These are phyloP conservation scores for Hypoxylon sp. DNA, from an alignment of 2,329 filamentous ascomycete genomes.

Conservation along the genomic window DNA sequence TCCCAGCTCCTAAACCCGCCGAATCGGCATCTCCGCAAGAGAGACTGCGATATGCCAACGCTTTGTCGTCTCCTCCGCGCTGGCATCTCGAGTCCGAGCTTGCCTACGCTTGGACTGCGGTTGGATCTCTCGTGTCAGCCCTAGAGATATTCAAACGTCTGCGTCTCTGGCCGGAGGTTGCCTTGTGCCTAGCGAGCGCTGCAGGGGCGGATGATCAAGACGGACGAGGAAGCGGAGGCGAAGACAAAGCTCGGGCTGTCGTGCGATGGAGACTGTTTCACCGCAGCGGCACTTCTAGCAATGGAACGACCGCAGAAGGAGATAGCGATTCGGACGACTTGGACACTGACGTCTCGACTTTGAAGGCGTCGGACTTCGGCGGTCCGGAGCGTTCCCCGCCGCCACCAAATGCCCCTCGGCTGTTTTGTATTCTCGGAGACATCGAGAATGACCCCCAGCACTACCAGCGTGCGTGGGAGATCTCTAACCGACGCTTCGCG, in stretches of 20 bases:
- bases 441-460: slow-evolving; percentile 76
- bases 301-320: slow-evolving; percentile 41
- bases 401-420: slow-evolving; percentile 81
- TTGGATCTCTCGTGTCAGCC: slow-evolving; percentile 87
- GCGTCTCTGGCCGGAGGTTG: slow-evolving; percentile 93
- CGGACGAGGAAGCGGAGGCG: slow-evolving; percentile 64
- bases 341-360: slow-evolving; percentile 63
- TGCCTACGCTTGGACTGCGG: slow-evolving; percentile 87
- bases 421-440: slow-evolving; percentile 94
- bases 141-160: slow-evolving; percentile 95
- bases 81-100: slow-evolving; percentile 97
- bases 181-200: slow-evolving; percentile 79
- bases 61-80: slow-evolving; percentile 81
- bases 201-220: slow-evolving; percentile 65
- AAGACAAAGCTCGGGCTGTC: slow-evolving; percentile 81
- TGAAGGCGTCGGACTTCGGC: slow-evolving; percentile 60
- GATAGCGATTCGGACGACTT: slow-evolving; percentile 58
- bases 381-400: slow-evolving; percentile 75
- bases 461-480: slow-evolving; percentile 87
- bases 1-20: slow-evolving; percentile 75
- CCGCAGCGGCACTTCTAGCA: slow-evolving; percentile 54
- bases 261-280: slow-evolving; percentile 82
- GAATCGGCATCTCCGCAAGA: slow-evolving; percentile 82
- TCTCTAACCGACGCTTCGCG: slow-evolving; percentile 81
- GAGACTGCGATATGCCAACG: slow-evolving; percentile 83